Conservation (phyloP, 371 early-diverging fungal genomes). For the Mortierella sp. region DNA sequence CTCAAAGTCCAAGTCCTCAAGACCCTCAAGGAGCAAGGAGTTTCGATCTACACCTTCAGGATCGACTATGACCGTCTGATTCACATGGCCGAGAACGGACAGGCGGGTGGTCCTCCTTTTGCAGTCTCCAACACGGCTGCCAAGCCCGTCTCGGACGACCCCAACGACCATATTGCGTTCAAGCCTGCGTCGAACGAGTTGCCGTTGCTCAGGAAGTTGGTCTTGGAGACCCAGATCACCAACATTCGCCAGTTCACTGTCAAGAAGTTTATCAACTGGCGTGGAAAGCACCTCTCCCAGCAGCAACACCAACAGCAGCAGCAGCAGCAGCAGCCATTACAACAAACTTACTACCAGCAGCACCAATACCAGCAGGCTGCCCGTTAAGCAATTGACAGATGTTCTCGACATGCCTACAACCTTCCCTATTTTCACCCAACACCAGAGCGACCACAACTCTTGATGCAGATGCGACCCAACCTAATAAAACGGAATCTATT, state of each 20-base stretch:
- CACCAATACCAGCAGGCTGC: slow-evolving; percentile 42
- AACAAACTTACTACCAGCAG: slow-evolving; percentile 25
- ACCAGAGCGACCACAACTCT: not conserved
- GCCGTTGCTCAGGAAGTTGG: slow-evolving; percentile 47
- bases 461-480: not conserved
- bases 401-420: not conserved
- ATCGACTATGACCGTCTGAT: slow-evolving; percentile 46
- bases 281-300: slow-evolving; percentile 49
- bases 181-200: slow-evolving; percentile 46
- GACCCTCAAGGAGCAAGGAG: slow-evolving; percentile 62
- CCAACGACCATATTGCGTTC: slow-evolving; percentile 36
- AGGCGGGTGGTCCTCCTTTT: slow-evolving; percentile 56
- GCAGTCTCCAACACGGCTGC: slow-evolving; percentile 38
- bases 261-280: slow-evolving; percentile 70
- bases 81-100: slow-evolving; percentile 36
- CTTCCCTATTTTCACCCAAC: not conserved
- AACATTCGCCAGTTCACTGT: slow-evolving; percentile 66
- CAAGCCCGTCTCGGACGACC: slow-evolving; percentile 24
- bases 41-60: slow-evolving; percentile 57
- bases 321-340: slow-evolving; percentile 27
- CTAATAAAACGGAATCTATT: not conserved
- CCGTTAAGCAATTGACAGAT: slow-evolving; percentile 15
- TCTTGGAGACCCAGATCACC: slow-evolving; percentile 64
- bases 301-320: slow-evolving; percentile 37
- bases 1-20: slow-evolving; percentile 67